These are phyloP conservation scores for Pleurotus ostreatus DNA, from an alignment of 768 basidiomycete genomes.

Conservation along the genomic window DNA sequence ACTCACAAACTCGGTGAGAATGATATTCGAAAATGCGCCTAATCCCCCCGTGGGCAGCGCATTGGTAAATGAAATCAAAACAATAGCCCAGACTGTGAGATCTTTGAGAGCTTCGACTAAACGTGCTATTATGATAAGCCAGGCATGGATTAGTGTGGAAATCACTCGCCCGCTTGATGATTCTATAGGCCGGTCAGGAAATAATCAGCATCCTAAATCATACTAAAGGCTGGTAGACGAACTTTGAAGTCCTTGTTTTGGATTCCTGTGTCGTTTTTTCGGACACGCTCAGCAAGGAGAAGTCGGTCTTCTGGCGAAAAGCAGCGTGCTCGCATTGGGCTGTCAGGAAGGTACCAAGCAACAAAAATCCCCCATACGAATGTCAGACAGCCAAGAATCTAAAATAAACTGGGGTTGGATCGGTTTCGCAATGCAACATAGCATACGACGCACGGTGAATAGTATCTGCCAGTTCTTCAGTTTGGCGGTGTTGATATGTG, in stretches of 20 bases:
- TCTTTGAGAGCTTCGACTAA: slow-evolving; percentile 42
- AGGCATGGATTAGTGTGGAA: not conserved
- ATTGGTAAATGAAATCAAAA: slow-evolving; percentile 44
- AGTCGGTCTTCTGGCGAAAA: slow-evolving; percentile 43
- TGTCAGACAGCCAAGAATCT: slow-evolving; percentile 41
- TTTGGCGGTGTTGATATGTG: slow-evolving; percentile 33
- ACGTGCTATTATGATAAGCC: not conserved
- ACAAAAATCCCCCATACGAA: slow-evolving; percentile 47
- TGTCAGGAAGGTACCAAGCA: slow-evolving; percentile 46
- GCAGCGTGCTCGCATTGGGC: slow-evolving; percentile 43
- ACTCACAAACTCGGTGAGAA: slow-evolving; percentile 40
- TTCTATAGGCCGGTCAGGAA: too few relatives aligned
- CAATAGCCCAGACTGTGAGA: slow-evolving; percentile 41
- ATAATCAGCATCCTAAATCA: too few relatives aligned
- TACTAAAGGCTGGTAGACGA: slow-evolving; percentile 6
- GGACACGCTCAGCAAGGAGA: slow-evolving; percentile 45
- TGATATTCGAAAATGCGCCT: slow-evolving; percentile 51
- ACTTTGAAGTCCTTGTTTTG: slow-evolving; percentile 49
- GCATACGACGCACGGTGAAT: slow-evolving; percentile 27
- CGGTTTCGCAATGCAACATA: not conserved
- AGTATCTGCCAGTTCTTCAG: slow-evolving; percentile 50
- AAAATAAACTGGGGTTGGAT: slow-evolving; percentile 12
- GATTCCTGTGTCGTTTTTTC: slow-evolving; percentile 49
- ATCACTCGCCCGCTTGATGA: slow-evolving; percentile 24
- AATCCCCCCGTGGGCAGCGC: slow-evolving; percentile 44